Evolutionary conservation across 768 basidiomycete genomes (phyloP), one percentile per base, ranked within the genome.

Genomic region (Tricholoma sp.): DNA sequence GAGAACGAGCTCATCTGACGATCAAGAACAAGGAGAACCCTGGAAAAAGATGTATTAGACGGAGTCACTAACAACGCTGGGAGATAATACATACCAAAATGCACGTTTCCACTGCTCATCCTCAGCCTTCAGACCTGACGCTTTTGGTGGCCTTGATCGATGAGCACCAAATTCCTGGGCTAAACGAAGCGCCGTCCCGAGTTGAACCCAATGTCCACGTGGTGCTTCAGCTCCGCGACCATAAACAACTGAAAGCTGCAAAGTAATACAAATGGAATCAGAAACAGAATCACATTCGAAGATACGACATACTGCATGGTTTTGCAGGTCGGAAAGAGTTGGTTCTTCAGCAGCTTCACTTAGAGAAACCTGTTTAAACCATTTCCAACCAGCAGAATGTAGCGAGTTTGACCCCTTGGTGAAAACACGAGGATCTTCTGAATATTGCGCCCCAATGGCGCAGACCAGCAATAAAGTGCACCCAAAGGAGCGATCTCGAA

Each of bases 141-240:
- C 24, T 24, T 24, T 66, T 44, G 65, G 58, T 11, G 65, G 59
- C 52, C 70, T 72, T 29, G 78, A 69, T 55, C 74, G 67, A 68
- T 93, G 91, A 1, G 82, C 86, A 29, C 91, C 84, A 37, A 90
- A 81, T 59, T 94, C 90, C 65, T 90, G 84, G 1, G 84, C 82
- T 50, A 85, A 72, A 3, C 89, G 83, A 32, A 92, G 68, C n/a
- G 84, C 87, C 41, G 86, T 71, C 0, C 87, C 86, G 36, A 84
- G 75, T 7, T 83, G 74, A 4, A 78, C 77, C 89, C 89, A 92
- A 41, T 72, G 71, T 9, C 80, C 77, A 50, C 84, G 81, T 0
- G 81, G 76, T 0, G 73, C 69, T 58, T 71, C 76, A 7, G 76
- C 78, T 0, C 80, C 75, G 54, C 78, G 77, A 24, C 78, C 66